Evolutionary conservation across 257 asterid species (phyloP).

Genomic region (Forsythia suspensa): DNA sequence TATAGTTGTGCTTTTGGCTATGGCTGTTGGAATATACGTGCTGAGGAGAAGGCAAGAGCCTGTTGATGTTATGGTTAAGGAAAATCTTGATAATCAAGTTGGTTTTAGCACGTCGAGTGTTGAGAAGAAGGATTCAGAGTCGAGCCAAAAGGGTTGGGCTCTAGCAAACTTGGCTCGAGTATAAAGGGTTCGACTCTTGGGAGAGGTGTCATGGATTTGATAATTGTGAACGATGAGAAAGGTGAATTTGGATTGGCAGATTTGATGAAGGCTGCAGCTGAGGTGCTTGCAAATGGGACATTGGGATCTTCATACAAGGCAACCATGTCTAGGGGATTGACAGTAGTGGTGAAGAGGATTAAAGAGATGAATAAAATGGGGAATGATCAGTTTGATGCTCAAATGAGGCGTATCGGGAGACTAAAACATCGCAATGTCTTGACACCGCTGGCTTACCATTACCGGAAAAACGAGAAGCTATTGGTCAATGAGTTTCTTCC

Average conservation of each 20-base stretch:
- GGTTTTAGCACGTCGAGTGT: slow-evolving; percentile 18
- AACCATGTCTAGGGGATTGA: slow-evolving; percentile 48
- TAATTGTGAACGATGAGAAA: slow-evolving; percentile 51
- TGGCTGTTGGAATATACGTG: slow-evolving; percentile 32
- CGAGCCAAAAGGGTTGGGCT: slow-evolving; percentile 10
- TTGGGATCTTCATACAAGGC: slow-evolving; percentile 75
- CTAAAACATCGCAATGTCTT: slow-evolving; percentile 60
- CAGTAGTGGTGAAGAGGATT: slow-evolving; percentile 75
- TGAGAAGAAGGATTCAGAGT: slow-evolving; percentile 27
- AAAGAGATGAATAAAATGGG: slow-evolving; percentile 53
- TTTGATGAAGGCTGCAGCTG: slow-evolving; percentile 84
- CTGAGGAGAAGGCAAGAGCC: slow-evolving; percentile 37
- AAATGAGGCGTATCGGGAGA: slow-evolving; percentile 57
- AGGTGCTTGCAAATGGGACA: slow-evolving; percentile 63
- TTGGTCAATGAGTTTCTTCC: slow-evolving; percentile 59
- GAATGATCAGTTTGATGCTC: slow-evolving; percentile 62
- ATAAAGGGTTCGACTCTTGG: slow-evolving; percentile 19
- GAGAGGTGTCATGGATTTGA: slow-evolving; percentile 43
- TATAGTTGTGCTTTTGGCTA: slow-evolving; percentile 22
- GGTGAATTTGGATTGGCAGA: slow-evolving; percentile 70
- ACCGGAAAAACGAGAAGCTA: slow-evolving; percentile 74
- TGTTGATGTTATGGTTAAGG: neutral
- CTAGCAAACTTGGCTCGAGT: slow-evolving; percentile 17
- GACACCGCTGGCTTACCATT: slow-evolving; percentile 75
- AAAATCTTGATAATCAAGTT: slow-evolving; percentile 14